phyloP scores from a whole-genome alignment of 148 eudicot species.

The Silene uniflora region DNA sequence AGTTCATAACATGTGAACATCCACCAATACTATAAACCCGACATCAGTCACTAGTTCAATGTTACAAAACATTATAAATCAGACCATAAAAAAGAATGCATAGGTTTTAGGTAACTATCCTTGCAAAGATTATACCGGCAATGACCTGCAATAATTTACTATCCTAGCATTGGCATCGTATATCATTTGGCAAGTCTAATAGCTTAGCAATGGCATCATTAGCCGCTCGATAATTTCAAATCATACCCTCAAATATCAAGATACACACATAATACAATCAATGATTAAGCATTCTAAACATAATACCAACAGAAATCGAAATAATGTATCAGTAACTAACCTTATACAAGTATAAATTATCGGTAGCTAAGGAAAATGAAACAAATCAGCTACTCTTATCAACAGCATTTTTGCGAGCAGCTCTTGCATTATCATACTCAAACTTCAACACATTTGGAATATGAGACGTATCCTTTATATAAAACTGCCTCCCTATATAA shows the following conservation, averaged over 20 bases:
- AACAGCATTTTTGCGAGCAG: constrained; percentile 42
- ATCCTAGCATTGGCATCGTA: too few species aligned
- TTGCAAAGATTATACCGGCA: too few species aligned
- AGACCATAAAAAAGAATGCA: too few species aligned
- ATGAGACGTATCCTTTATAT: constrained; percentile 89
- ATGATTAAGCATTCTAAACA: background rate
- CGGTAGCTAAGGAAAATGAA: too few species aligned
- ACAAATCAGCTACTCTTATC: constrained; percentile 36
- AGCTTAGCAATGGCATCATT: background rate
- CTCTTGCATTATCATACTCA: constrained; percentile 80
- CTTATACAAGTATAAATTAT: background rate
- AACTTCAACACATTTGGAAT: constrained; percentile 76
- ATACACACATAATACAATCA: background rate
- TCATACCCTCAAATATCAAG: background rate
- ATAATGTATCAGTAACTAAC: background rate
- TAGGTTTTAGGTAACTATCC: too few species aligned
- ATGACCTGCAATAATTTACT: too few species aligned
- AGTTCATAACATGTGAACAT: too few species aligned
- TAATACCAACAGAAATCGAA: background rate
- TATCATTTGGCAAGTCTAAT: too few species aligned
- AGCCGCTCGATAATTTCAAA: background rate
- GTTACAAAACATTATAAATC: too few species aligned
- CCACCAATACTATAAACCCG: too few species aligned
- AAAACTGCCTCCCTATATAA: constrained; percentile 57
- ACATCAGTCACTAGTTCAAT: too few species aligned